Evolutionary conservation across 163 green algal species (phyloP).

Genomic region (Prototheca wickerhamii): DNA sequence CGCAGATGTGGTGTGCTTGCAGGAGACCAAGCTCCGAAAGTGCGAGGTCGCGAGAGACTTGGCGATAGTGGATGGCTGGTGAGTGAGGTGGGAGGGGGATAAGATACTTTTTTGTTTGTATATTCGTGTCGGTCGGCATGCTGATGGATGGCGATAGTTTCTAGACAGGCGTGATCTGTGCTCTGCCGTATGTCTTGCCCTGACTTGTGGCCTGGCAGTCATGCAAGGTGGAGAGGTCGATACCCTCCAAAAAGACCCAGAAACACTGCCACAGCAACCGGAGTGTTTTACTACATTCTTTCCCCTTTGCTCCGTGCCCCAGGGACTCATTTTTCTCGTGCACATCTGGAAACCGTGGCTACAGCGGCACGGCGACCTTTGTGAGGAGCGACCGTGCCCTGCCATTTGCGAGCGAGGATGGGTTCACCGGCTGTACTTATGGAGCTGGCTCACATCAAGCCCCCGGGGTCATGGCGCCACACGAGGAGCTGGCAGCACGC

Average conservation of each 20-base stretch:
- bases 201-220: too few relatives aligned
- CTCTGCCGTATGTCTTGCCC: too few relatives aligned
- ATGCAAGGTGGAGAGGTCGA: too few relatives aligned
- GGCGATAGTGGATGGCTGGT: slow-evolving; percentile 57
- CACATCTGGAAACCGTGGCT: slow-evolving; percentile 34
- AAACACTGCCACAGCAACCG: too few relatives aligned
- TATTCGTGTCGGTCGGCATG: too few relatives aligned
- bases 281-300: too few relatives aligned
- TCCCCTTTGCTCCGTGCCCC: too few relatives aligned
- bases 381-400: slow-evolving; percentile 13
- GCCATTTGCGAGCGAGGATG: slow-evolving; percentile 38
- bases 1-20: slow-evolving; percentile 58
- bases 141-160: neutral
- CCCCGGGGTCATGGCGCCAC: too few relatives aligned
- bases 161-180: neutral
- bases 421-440: slow-evolving; percentile 26
- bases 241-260: too few relatives aligned
- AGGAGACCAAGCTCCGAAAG: slow-evolving; percentile 66
- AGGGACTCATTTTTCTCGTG: slow-evolving; percentile 34
- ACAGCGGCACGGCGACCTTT: slow-evolving; percentile 68
- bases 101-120: neutral
- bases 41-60: slow-evolving; percentile 47
- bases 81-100: neutral
- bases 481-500: neutral
- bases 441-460: too few relatives aligned